Conservation (phyloP, 2,329 filamentous ascomycete species). For the Monosporascus sp. region DNA sequence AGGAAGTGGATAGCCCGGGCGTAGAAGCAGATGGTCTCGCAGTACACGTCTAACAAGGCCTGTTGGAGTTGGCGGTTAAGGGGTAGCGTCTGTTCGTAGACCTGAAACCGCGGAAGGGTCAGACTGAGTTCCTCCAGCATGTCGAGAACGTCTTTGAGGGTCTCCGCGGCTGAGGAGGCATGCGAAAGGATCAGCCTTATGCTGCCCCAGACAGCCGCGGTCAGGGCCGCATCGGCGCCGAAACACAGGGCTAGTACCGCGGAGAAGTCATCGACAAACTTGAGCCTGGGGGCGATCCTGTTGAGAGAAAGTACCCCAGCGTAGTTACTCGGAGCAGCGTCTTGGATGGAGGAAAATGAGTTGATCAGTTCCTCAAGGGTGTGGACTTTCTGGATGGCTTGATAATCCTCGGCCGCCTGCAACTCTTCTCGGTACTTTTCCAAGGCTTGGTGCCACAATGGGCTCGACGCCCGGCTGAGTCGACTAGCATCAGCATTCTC, state of each 20-base stretch:
- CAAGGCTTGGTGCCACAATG: constrained; percentile 14
- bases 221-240: constrained; percentile 20
- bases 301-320: constrained; percentile 6
- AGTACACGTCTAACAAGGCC: constrained; percentile 24
- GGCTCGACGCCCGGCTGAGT: background rate
- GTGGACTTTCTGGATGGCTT: constrained; percentile 10
- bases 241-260: constrained; percentile 20
- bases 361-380: constrained; percentile 17
- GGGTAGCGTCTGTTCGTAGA: constrained; percentile 21
- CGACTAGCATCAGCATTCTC: background rate
- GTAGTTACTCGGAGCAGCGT: background rate
- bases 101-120: constrained; percentile 21
- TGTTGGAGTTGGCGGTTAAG: constrained; percentile 18
- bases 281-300: constrained; percentile 16
- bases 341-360: constrained; percentile 2
- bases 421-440: constrained; percentile 16
- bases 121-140: constrained; percentile 25
- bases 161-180: constrained; percentile 17
- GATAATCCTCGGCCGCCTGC: constrained; percentile 6
- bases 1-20: constrained; percentile 26
- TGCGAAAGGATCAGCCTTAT: constrained; percentile 18
- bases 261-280: constrained; percentile 23
- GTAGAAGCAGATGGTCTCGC: constrained; percentile 27
- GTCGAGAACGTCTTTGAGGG: constrained; percentile 18
- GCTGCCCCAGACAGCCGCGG: constrained; percentile 24